Conservation (phyloP, 1,284 basidiomycete genomes). For the Ceratobasidium sp. region DNA sequence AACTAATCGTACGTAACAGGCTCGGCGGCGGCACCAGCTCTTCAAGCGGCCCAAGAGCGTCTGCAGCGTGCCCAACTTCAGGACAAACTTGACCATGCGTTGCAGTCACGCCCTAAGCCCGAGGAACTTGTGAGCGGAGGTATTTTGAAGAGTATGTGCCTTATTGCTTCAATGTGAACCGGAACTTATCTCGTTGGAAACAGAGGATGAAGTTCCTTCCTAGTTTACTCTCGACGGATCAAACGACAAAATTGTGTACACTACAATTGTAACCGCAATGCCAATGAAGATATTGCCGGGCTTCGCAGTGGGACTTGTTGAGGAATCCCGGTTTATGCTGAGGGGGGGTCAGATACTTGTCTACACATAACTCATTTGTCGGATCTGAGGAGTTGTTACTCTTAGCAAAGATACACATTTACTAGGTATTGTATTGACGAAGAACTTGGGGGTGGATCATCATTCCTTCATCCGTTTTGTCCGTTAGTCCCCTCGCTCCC, state of each 20-base stretch:
- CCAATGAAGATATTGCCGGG: constrained; percentile 23
- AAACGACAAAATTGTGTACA: neutral
- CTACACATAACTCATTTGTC: constrained; percentile 20
- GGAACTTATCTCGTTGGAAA: constrained; percentile 1
- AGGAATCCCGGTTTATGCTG: neutral
- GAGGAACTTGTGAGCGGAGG: constrained; percentile 78
- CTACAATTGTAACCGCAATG: constrained; percentile 11
- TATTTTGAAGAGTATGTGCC: constrained; percentile 67
- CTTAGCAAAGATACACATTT: neutral
- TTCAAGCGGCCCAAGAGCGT: constrained; percentile 72
- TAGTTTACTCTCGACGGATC: constrained; percentile 13
- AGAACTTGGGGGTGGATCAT: neutral
- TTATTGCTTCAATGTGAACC: constrained; percentile 2
- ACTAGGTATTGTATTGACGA: neutral
- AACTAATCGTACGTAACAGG: constrained; percentile 56
- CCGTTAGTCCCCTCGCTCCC: constrained; percentile 27
- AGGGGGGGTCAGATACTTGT: neutral
- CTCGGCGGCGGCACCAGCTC: constrained; percentile 74
- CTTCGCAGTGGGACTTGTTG: neutral
- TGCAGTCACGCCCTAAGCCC: constrained; percentile 71
- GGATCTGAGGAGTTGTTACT: neutral
- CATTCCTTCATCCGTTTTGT: neutral
- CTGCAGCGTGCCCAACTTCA: constrained; percentile 75
- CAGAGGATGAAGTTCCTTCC: constrained; percentile 50
- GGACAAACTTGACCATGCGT: constrained; percentile 75